Base-by-base conservation (phyloP, 495 filamentous ascomycete species). In the Penicillium goetzii region DNA sequence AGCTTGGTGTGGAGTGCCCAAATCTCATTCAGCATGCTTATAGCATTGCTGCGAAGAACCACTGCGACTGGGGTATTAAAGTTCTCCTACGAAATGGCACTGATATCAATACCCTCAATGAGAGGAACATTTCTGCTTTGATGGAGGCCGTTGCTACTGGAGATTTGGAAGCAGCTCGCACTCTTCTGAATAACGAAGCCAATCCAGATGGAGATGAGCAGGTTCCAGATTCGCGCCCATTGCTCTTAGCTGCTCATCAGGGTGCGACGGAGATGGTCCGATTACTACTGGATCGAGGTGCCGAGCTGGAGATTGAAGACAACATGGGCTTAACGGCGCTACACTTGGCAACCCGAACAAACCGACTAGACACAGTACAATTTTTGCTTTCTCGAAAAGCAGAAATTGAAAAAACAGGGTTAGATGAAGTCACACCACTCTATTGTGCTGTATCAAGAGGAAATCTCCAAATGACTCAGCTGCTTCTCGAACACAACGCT, bases 391-490 rank as follows among this genome's bases (percentile, higher is more conserved):
- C 62, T 7, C 36, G 60, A 21, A 67, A 69, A 0, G 68, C 63
- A 7, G 45, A 70, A 11, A 52, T 69, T 2, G 60, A 73, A 1
- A 25, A 21, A 11, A 10, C 30, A 0, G 62, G 57, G 12, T 3
- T 7, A 0, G 63, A 60, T n/a, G 72, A 73, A 9, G 60, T 50
- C 19, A 83, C 80, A 7, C 76, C 78, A 0, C 67, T 88, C 15
- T 79, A 80, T 64, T 69, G 66, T 23, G 84, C 83, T 8, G 76
- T 76, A 19, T 66, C 65, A 52, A 68, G 73, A 55, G 76, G 38
- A 2, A 45, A 67, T 8, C 2, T 63, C 23, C 40, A 64, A 2
- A 62, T 71, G 54, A 45, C 72, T 12, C 11, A 67, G 5, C 21
- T 76, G 12, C 70, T 79, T 14, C 14, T 78, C 3, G 30, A 69